Percentiles rank a stretch among this genome's conserved stretches.
Evolutionary conservation across 2,329 filamentous ascomycete species (phyloP).

Genomic region (Bipolaris bicolor): DNA sequence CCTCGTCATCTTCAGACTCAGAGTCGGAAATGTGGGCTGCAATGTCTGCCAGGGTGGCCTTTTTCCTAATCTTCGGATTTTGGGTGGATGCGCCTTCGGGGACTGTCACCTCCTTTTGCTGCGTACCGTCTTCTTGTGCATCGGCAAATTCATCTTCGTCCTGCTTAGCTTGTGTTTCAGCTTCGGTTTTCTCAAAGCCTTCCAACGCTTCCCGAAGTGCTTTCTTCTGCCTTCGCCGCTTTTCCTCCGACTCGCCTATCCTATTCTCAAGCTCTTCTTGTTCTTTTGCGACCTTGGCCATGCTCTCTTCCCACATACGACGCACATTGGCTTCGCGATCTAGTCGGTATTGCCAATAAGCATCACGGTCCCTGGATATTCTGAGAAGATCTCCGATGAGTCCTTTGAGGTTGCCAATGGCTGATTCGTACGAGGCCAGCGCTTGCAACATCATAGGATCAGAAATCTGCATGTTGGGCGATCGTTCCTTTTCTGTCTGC

Average conservation of each 20-base stretch:
- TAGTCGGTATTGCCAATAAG: conserved; percentile 94
- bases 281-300: conserved; percentile 94
- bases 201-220: conserved; percentile 86
- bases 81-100: conserved; percentile 24
- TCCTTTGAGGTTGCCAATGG: conserved; percentile 83
- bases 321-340: conserved; percentile 91
- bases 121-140: conserved; percentile 44
- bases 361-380: conserved; percentile 91
- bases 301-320: conserved; percentile 96
- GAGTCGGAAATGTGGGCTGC: conserved; percentile 69
- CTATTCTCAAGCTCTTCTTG: conserved; percentile 89
- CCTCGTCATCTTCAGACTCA: conserved; percentile 80
- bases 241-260: conserved; percentile 88
- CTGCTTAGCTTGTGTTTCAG: conserved; percentile 19
- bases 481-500: conserved; percentile 71
- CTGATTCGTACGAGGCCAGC: conserved; percentile 83
- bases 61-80: conserved; percentile 55
- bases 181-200: conserved; percentile 47
- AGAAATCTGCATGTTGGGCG: conserved; percentile 73
- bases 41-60: conserved; percentile 72
- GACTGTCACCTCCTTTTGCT: conserved; percentile 32
- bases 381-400: conserved; percentile 86
- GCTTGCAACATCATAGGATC: conserved; percentile 79
- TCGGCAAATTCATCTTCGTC: conserved; percentile 43
- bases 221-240: conserved; percentile 86